Base-by-base conservation (phyloP, 73 alveolate genomes). In the Stentor coeruleus region DNA sequence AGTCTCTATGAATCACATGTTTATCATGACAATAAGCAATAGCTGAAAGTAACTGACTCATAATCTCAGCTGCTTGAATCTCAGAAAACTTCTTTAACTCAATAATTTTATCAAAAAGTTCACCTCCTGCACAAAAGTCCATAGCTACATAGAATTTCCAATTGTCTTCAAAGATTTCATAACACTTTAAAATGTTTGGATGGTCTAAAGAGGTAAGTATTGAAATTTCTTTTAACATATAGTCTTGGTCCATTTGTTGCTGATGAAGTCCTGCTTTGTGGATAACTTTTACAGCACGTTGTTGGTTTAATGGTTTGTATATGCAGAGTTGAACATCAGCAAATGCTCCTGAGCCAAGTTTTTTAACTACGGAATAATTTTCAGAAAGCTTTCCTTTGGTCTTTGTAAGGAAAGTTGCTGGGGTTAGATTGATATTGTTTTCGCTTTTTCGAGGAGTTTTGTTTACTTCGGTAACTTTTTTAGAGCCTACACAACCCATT, bases 11-110 rank as follows among this genome's bases (percentile, higher is more conserved):
- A 74, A 94, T 90, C 11, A 94, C 89, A 59, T 83, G 58, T 83
- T 84, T 91, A 75, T 82, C 74, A 90, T 94, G 98, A 85, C 96
- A 94, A 81, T 91, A 94, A 79, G 85, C 93, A 35, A 94, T 90
- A 60, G 95, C 92, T n/a, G 96, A 87, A 28, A 94, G 85, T 14
- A 94, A 84, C 83, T 94, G 96, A 80, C 86, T 85, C 92, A 94
- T 83, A n/a, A 94, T 83, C 40, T 90, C 81, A 3, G 98, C 87
- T 28, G 93, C 89, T 75, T 92, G 93, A 39, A 73, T 60, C 87
- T 94, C 98, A 0, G 93, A 59, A 87, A 94, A 94, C 59, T 89
- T 83, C 3, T 94, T 95, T 14, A 66, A 20, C 11, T 66, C 39
- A 1, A 66, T 1, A 0, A 66, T 66, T 40, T 66, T 33, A 11